phyloP scores from a whole-genome alignment of 2,329 filamentous ascomycete species.

The Aspergillus brunneoviolaceus region DNA sequence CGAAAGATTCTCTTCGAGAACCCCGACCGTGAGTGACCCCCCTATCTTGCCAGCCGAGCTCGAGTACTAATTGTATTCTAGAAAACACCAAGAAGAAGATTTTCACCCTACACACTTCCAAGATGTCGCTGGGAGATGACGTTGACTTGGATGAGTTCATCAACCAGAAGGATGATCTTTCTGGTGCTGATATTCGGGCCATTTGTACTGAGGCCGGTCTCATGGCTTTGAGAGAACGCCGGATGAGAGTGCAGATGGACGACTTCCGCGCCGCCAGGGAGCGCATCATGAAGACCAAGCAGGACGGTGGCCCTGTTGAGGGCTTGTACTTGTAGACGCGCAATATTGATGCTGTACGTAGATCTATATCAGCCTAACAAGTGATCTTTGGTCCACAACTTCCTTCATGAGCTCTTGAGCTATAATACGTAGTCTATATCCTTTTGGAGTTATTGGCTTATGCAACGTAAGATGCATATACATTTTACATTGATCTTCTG shows the following conservation, averaged over 20 bases:
- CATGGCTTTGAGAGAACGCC: slow-evolving; percentile 86
- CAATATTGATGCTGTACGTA: slow-evolving; percentile 14
- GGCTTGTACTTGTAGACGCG: slow-evolving; percentile 86
- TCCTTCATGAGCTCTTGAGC: slow-evolving; percentile 28
- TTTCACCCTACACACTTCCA: slow-evolving; percentile 94
- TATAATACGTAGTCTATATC: no score
- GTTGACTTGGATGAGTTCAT: slow-evolving; percentile 99
- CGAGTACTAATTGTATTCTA: slow-evolving; percentile 28
- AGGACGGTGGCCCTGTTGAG: slow-evolving; percentile 88
- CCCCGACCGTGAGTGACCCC: slow-evolving; percentile 59
- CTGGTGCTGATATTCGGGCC: slow-evolving; percentile 96
- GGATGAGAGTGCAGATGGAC: slow-evolving; percentile 98
- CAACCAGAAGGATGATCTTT: slow-evolving; percentile 95
- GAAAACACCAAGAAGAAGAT: slow-evolving; percentile 97
- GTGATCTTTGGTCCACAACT: slow-evolving; percentile 10
- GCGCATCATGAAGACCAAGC: slow-evolving; percentile 96
- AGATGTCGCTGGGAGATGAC: slow-evolving; percentile 95
- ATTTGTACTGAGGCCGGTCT: slow-evolving; percentile 97
- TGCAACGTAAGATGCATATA: no score
- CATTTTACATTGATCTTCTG: no score
- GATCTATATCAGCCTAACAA: slow-evolving; percentile 7
- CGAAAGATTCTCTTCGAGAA: slow-evolving; percentile 87
- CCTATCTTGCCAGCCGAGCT: background rate
- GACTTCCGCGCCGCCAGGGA: slow-evolving; percentile 93
- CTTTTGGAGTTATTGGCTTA: no score